Base-by-base conservation (phyloP, 768 basidiomycete species). In the Collybia mongolica region DNA sequence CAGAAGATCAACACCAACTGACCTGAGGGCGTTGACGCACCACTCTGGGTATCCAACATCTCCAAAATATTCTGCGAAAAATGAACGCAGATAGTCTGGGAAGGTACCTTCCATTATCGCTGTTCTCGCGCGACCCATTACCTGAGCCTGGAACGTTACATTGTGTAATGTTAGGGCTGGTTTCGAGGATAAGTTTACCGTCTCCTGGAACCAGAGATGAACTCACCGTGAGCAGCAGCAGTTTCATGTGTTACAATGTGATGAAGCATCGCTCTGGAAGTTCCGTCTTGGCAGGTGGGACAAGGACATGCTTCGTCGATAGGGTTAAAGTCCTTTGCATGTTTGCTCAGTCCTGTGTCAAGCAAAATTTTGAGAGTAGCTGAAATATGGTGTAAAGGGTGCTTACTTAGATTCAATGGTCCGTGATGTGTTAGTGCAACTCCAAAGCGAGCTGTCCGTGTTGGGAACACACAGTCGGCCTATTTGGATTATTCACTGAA, bases 381-480 rank as follows among this genome's bases (percentile, higher is more conserved):
- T 36, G 41, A 19, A 17, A 7, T 35, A 19, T 15, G 39, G 17
- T 7, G 37, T 29, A 46, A 48, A 26, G 7, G 7, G 60, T 80
- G 44, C 54, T 32, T 5, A 92, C 91, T 82, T 19, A 95, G 79
- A 65, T 95, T 95, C 15, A 96, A 59, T 4, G 91, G 91, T 0
- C 93, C 93, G 3, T 69, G 76, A 60, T 83, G 82, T 8, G 93
- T 95, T 51, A 96, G 66, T 5, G 93, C 93, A 14, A 95, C 87
- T 2, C 93, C 93, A 65, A 95, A 95, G 23, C 93, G 80, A 32
- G 93, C 93, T 0, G 93, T 95, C 51, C 93, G 80, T 1, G 93
- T 96, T 26, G 93, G 93, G 60, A 93, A 95, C 9, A 96, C 93
- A 54, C 93, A 96, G 63, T 96, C 93, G 0, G 92, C 92, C 90